Base-by-base conservation (phyloP, 2,329 filamentous ascomycete species). In the Cercospora nicotianae region DNA sequence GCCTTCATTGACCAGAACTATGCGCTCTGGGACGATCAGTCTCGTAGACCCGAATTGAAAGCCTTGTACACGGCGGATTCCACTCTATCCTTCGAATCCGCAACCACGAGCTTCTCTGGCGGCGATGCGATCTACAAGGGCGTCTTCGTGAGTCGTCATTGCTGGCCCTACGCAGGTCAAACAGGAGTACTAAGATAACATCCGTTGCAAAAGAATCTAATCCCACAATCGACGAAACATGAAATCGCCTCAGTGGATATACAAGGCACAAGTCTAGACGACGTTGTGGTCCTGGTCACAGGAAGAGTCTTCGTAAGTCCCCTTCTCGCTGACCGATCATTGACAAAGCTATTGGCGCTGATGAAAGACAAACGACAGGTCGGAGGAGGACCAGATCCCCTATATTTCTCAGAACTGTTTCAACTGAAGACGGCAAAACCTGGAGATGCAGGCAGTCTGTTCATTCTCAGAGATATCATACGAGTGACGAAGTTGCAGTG, bases 401-500 rank as follows among this genome's bases (percentile, higher is more conserved):
- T 63, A 26, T 63, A 63, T 16, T 63, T 63, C 26, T 63, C 60
- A 10, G 60, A 63, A 20, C n/a, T 48, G 3, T 63, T 63, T 28
- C 60, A 63, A 16, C 20, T 63, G 36, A 63, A 33, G 16, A 30
- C 39, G 9, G 20, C 36, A 20, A 30, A 18, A 16, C 2, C 18
- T 7, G 60, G 42, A 2, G 26, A 48, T 12, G 13, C 16, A 2
- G 42, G 26, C 13, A 33, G 39, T 28, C 13, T 63, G 60, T 63
- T 20, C 5, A 63, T 63, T 6, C 28, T 63, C 3, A 5, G 60
- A 31, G 60, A 63, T 9, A 63, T 63, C 9, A 63, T 63, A 5
- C 42, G 60, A 28, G 42, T 63, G 28, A 63, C 42, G 6, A 51
- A 63, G 28, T n/a, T 63, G 60, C 60, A 63, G 60, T 63, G 30